phyloP scores from a whole-genome alignment of 2,329 filamentous ascomycete genomes.

The Trichophaea hybrida region DNA sequence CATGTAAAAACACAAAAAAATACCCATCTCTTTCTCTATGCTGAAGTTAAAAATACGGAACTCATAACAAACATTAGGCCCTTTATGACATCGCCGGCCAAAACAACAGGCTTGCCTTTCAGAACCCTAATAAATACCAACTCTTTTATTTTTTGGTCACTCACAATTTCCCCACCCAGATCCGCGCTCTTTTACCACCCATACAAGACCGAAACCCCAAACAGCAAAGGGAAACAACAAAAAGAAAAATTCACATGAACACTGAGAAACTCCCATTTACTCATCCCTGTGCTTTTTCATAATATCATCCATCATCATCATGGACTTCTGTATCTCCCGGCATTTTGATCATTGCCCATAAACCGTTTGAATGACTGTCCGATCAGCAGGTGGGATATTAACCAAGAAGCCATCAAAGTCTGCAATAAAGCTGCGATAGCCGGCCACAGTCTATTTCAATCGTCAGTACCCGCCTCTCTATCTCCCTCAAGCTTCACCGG shows the following conservation, averaged over 20 bases:
- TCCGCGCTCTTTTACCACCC: neutral
- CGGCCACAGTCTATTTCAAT: conserved; percentile 19
- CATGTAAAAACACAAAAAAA: neutral
- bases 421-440: conserved; percentile 46
- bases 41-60: neutral
- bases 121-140: neutral
- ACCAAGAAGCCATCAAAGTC: conserved; percentile 43
- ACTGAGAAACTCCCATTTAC: neutral
- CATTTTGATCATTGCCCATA: neutral
- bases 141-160: neutral
- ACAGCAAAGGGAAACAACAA: neutral
- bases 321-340: neutral
- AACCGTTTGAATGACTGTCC: conserved; percentile 30
- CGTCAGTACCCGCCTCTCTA: neutral
- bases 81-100: neutral
- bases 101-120: neutral
- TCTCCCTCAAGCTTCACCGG: neutral
- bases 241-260: neutral
- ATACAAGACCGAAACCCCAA: neutral
- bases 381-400: conserved; percentile 39
- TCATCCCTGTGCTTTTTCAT: neutral
- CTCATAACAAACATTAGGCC: neutral
- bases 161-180: neutral
- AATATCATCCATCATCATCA: neutral
- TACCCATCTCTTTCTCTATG: conserved; percentile 1